Base-by-base conservation (phyloP, 305 asterid species). In the Stenogyne calaminthoides region DNA sequence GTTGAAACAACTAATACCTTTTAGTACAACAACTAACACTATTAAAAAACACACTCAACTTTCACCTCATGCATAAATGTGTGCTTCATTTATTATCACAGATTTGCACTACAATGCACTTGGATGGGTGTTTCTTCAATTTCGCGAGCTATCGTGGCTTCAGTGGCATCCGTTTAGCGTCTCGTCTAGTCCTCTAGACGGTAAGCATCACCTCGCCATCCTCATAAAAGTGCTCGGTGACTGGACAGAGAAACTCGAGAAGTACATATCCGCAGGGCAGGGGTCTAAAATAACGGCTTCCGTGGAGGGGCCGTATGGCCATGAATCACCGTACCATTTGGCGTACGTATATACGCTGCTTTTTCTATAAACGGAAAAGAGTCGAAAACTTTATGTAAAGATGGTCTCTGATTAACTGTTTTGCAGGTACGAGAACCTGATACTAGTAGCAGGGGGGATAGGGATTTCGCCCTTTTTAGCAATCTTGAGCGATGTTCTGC, bases 141-240 rank as follows among this genome's bases (percentile, higher is more conserved):
- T 91, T 62, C 92, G 93, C 0, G 90, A 91, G 54, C 76, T 91
- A 46, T 93, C 98, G 36, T 88, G 85, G 78, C 85, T 93, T 34
- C 97, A 93, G 58, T 93, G 97, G 98, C 98, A 93, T 74, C 98
- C 97, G 11, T 93, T 93, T 58, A 91, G 98, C 68, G 97, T 93
- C 57, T 88, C 96, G 19, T 93, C 98, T 5, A 89, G 95, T 64
- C 97, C 98, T 18, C 83, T 88, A 42, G 93, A 89, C 1, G 96
- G 95, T 18, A 82, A 84, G 55, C 55, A 84, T 58, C 97, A 90
- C 76, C 61, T 93, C 20, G 88, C 92, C 0, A 57, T 93, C 72
- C 91, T 93, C 15, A 85, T 93, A 51, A 93, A 93, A 81, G 96
- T 88, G 71, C 92, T 93, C 32, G 98, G 98, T 2, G 77, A 73